Conservation (phyloP, 345 rosid genomes). For the Hibiscus syriacus region DNA sequence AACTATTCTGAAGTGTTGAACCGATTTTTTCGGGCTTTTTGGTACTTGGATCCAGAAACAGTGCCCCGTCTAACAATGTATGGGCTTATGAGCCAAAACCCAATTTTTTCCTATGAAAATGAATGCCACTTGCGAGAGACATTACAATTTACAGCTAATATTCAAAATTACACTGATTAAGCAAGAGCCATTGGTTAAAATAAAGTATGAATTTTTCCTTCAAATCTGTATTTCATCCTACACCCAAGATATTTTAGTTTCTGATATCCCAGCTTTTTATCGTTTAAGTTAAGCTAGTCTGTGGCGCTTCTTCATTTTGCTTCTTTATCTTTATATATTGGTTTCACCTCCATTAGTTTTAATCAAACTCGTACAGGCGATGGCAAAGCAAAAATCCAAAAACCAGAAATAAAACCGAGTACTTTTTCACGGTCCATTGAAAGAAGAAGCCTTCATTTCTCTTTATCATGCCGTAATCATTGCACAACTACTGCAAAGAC, state of each 20-base stretch:
- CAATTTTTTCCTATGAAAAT: not conserved
- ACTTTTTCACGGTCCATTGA: too few relatives aligned
- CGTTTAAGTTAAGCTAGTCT: not conserved
- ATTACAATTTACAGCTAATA: too few relatives aligned
- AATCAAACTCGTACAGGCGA: not conserved
- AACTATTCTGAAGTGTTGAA: not conserved
- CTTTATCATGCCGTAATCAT: slow-evolving; percentile 2
- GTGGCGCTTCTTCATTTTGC: not conserved
- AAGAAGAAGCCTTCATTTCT: not conserved
- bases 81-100: not conserved
- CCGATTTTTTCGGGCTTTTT: not conserved
- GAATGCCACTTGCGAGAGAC: too few relatives aligned
- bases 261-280: not conserved
- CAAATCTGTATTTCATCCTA: not conserved
- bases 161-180: too few relatives aligned
- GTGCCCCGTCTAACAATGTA: not conserved
- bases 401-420: not conserved
- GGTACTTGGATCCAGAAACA: not conserved
- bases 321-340: not conserved
- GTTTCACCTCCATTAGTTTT: not conserved
- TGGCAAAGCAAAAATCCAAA: not conserved
- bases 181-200: too few relatives aligned
- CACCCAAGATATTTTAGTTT: not conserved
- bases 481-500: not conserved
- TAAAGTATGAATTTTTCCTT: not conserved